phyloP scores from a whole-genome alignment of 2,329 filamentous ascomycete genomes.

The Exophiala dermatitidis region DNA sequence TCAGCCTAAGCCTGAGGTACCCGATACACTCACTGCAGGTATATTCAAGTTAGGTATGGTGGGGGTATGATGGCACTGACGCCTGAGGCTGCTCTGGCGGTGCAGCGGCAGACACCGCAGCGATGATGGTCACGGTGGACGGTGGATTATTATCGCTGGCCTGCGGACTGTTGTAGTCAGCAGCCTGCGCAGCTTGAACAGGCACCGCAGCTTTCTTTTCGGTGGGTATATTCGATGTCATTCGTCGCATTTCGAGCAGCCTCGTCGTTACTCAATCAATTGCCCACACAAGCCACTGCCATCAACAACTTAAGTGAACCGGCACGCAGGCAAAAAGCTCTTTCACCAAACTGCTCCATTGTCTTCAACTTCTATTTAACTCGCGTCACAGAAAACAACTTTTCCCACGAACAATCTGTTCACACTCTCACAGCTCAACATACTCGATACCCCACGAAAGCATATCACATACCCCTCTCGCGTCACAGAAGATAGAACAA shows the following conservation, averaged over 20 bases:
- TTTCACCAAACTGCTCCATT: background rate
- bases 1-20: too few relatives aligned
- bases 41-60: too few relatives aligned
- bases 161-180: too few relatives aligned
- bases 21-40: too few relatives aligned
- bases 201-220: background rate
- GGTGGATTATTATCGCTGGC: too few relatives aligned
- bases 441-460: background rate
- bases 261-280: constrained; percentile 12
- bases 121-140: too few relatives aligned
- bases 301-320: constrained; percentile 3
- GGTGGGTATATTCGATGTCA: constrained; percentile 19
- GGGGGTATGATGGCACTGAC: too few relatives aligned
- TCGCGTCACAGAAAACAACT: background rate
- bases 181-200: background rate
- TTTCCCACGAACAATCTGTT: background rate
- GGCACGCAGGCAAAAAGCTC: constrained; percentile 4
- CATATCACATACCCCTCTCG: background rate
- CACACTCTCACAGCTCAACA: background rate
- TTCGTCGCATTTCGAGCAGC: constrained; percentile 26
- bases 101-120: too few relatives aligned
- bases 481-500: too few relatives aligned
- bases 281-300: constrained; percentile 10
- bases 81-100: too few relatives aligned
- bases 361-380: background rate